phyloP scores from a whole-genome alignment of 164 flowering plant species.

The Kalanchoe fedtschenkoi region DNA sequence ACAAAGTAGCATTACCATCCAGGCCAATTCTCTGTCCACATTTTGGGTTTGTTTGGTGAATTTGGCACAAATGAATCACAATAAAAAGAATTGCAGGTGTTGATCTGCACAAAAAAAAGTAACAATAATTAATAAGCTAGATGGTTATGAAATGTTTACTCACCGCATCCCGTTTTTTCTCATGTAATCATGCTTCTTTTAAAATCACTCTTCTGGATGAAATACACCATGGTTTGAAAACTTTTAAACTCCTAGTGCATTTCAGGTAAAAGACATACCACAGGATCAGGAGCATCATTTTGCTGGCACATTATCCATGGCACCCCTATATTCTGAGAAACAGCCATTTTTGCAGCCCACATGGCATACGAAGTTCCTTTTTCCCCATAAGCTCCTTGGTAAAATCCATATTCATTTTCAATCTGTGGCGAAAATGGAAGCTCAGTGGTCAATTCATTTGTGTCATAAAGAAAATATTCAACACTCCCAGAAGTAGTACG shows the following conservation, averaged over 20 bases:
- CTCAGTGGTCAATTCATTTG: not conserved
- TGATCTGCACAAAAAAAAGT: conserved; percentile 55
- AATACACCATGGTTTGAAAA: not conserved
- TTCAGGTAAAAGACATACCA: conserved; percentile 33
- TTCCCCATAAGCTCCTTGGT: conserved; percentile 62
- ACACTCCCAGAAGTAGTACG: not conserved
- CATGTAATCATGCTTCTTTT: not conserved
- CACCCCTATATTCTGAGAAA: conserved; percentile 85
- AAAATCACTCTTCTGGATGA: not conserved
- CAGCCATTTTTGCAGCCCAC: conserved; percentile 96
- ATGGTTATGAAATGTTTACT: not conserved
- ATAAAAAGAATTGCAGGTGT: conserved; percentile 94
- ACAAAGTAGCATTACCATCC: conserved; percentile 63
- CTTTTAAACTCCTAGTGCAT: not conserved
- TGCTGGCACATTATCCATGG: conserved; percentile 99
- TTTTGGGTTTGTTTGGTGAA: conserved; percentile 67
- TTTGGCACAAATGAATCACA: conserved; percentile 79
- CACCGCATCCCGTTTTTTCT: too few relatives aligned
- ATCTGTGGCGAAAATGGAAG: conserved; percentile 37
- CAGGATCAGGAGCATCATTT: conserved; percentile 79
- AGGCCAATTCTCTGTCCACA: conserved; percentile 99
- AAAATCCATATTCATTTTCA: conserved; percentile 92
- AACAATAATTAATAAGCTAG: not conserved
- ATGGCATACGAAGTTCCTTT: conserved; percentile 77
- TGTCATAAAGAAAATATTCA: not conserved